Conservation (phyloP, 169 alveolate genomes). For the Plasmodium billcollinsi region DNA sequence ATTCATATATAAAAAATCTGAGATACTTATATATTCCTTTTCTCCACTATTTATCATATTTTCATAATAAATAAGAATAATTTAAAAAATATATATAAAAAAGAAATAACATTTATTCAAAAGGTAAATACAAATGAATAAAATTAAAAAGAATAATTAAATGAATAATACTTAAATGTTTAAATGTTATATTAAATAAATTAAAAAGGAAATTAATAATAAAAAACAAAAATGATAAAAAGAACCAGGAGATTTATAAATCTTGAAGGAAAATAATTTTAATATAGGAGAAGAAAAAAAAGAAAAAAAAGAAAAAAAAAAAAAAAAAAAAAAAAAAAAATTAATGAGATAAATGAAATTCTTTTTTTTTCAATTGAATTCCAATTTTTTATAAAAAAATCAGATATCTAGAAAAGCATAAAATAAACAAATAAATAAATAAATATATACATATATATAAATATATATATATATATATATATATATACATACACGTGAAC, state of each 20-base stretch:
- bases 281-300: constrained; percentile 13
- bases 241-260: not conserved
- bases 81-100: not conserved
- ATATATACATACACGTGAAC: too few species aligned
- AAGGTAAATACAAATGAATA: not conserved
- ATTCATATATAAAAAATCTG: constrained; percentile 34
- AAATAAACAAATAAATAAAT: too few species aligned
- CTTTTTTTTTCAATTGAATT: too few species aligned
- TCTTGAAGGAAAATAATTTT: not conserved
- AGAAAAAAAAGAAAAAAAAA: too few species aligned
- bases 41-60: constrained; percentile 11
- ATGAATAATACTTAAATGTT: too few species aligned
- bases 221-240: not conserved
- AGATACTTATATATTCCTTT: constrained; percentile 15
- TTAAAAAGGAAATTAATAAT: not conserved
- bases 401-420: too few species aligned
- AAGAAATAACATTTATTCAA: not conserved
- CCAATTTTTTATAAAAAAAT: too few species aligned
- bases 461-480: too few species aligned
- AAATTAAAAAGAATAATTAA: too few species aligned
- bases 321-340: too few species aligned
- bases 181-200: not conserved
- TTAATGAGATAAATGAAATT: too few species aligned
- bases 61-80: not conserved
- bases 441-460: too few species aligned